Evolutionary conservation across 176 grass and related monocot genomes (phyloP).

Genomic region (Oryza glumipatula): DNA sequence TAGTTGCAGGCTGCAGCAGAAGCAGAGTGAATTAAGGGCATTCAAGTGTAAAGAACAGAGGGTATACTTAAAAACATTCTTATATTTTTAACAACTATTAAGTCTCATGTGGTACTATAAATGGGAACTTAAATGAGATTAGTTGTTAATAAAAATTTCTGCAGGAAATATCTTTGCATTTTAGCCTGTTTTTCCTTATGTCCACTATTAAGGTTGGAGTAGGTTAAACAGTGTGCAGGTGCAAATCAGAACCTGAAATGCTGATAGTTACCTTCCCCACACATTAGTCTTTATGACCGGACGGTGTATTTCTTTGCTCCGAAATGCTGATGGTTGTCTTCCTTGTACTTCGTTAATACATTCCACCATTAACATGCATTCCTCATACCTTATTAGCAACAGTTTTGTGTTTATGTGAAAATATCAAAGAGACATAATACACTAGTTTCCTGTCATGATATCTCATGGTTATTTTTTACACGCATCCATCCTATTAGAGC

Average conservation of each 20-base stretch:
- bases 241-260: neutral
- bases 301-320: neutral
- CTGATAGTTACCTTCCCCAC: neutral
- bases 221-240: neutral
- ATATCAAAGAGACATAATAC: neutral
- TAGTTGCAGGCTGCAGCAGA: neutral
- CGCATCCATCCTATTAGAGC: neutral
- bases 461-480: neutral
- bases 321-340: neutral
- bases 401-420: neutral
- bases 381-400: neutral
- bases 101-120: neutral
- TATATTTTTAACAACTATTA: neutral
- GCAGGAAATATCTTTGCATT: neutral
- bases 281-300: neutral
- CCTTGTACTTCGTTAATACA: neutral
- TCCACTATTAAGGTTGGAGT: neutral
- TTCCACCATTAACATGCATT: neutral
- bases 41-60: neutral
- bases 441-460: slow-evolving; percentile 18
- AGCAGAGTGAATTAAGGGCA: neutral
- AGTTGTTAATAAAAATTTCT: neutral
- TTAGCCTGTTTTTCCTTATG: neutral
- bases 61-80: neutral
- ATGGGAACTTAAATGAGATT: neutral